Conservation (phyloP, 768 basidiomycete genomes). For the Suillus weaverae region DNA sequence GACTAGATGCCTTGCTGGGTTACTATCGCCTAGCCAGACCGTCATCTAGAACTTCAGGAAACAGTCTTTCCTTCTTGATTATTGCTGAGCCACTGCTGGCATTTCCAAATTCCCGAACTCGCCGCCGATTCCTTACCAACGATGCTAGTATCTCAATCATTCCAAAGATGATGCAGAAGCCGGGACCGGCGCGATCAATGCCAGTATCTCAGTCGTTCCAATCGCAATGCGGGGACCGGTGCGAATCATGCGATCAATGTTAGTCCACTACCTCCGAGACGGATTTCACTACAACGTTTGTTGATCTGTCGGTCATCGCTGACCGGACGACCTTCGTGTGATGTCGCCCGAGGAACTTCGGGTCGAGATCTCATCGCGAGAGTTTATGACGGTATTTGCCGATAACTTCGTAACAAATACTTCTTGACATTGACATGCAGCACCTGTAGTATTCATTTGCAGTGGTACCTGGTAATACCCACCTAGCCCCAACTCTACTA, state of each 20-base stretch:
- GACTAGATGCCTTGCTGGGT: neutral
- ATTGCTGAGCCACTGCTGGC: neutral
- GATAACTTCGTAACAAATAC: neutral
- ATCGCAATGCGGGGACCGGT: neutral
- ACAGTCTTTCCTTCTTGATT: neutral
- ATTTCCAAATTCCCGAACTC: neutral
- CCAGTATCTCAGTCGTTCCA: neutral
- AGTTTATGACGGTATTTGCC: neutral
- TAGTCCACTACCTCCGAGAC: neutral
- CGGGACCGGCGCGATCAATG: neutral
- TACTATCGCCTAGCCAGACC: neutral
- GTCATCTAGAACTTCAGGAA: neutral
- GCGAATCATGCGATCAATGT: neutral
- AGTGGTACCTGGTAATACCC: neutral
- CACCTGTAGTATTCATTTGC: neutral
- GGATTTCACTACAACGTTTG: neutral
- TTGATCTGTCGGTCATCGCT: neutral
- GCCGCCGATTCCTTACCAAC: neutral
- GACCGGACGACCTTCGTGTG: neutral
- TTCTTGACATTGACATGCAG: neutral
- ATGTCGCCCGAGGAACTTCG: neutral
- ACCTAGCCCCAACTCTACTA: neutral
- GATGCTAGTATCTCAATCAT: neutral
- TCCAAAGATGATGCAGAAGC: neutral
- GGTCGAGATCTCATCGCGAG: neutral